Base-by-base conservation (phyloP, 208 protist genomes). In the Crithidia expoeki region DNA sequence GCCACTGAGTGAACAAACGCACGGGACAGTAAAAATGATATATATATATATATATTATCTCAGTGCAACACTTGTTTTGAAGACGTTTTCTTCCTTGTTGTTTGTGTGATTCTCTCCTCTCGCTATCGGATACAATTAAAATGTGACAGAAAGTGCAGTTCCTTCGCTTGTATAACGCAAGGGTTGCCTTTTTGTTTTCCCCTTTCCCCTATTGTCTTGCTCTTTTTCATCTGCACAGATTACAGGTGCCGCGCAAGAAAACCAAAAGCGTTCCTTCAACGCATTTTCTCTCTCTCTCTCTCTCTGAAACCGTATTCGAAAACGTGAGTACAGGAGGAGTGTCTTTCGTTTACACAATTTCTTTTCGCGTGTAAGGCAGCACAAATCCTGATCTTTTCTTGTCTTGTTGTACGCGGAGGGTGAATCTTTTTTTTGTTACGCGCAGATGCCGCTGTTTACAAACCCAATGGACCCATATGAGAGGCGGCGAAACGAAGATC, bases 11-110 rank as follows among this genome's bases (percentile, higher is more conserved):
- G 23, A 63, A 52, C 17, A 27, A 63, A 63, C 30, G 51, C 52
- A 69, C 19, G 33, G 56, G 30, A 38, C 14, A 21, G 23, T 38
- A 46, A 65, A 49, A 60, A 56, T 12, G 21, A 79, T 42, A 52
- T 44, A 32, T 52, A 65, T 56, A 33, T 49, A 69, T 32, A 32
- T 46, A 65, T 30, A 47, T 64, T n/a, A n/a, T n/a, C n/a, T n/a
- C n/a, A n/a, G n/a, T n/a, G n/a, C n/a, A n/a, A 69, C 32, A 75
- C 17, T 14, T 36, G 55, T 57, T 60, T 40, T 51, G 56, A 34
- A 52, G 21, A 57, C 53, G 23, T 72, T 67, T 57, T 64, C 30
- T 74, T 66, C 53, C 9, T 56, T 64, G 10, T 50, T 53, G 46
- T 62, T 52, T 50, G n/a, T 10, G 30, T 40, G 33, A 44, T 44